These are phyloP conservation scores for Lichtheimia ramosa DNA, from an alignment of 371 early-diverging fungal species.

Conservation along the genomic window DNA sequence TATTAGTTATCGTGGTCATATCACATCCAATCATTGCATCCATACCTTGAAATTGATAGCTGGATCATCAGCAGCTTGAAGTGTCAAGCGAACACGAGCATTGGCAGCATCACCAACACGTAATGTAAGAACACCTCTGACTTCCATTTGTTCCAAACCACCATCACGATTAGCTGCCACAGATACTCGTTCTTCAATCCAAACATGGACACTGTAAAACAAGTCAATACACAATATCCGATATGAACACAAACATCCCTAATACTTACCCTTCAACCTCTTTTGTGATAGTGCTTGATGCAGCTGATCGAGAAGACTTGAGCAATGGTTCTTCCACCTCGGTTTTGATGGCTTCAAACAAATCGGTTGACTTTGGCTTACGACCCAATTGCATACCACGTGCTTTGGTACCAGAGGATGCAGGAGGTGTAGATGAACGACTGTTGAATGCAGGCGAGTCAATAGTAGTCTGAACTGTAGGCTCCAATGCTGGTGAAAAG, in stretches of 20 bases:
- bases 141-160: conserved; percentile 87
- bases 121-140: conserved; percentile 88
- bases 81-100: conserved; percentile 58
- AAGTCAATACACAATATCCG: background rate
- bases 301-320: conserved; percentile 16
- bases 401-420: conserved; percentile 57
- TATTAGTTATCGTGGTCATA: background rate
- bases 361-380: conserved; percentile 76
- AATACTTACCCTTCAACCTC: conserved; percentile 22
- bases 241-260: background rate
- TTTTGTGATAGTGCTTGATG: conserved; percentile 17
- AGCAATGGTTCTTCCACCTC: conserved; percentile 63
- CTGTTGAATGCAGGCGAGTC: conserved; percentile 27
- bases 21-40: background rate
- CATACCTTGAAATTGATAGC: conserved; percentile 78
- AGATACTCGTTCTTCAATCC: conserved; percentile 85
- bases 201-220: conserved; percentile 73
- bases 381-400: conserved; percentile 94
- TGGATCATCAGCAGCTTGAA: conserved; percentile 56
- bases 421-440: conserved; percentile 25
- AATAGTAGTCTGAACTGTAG: conserved; percentile 33
- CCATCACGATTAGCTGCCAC: conserved; percentile 89
- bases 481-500: conserved; percentile 49
- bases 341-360: conserved; percentile 83
- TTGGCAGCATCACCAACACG: conserved; percentile 67